Evolutionary conservation across 768 basidiomycete species (phyloP).

Genomic region (Mycena polygramma): DNA sequence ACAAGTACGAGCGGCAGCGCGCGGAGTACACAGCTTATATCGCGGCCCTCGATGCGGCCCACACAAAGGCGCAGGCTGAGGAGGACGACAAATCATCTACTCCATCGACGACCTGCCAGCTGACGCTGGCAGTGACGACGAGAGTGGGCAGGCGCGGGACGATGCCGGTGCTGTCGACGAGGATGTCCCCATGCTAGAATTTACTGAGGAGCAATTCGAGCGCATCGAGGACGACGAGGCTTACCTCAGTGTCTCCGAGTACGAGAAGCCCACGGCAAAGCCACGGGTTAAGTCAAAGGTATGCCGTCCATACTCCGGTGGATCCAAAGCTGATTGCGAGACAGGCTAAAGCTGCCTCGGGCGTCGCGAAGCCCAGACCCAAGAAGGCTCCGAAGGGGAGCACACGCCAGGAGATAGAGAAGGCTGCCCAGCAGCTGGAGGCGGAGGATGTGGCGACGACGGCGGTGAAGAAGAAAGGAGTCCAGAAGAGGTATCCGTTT

Average conservation of each 20-base stretch:
- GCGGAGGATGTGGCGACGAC: background rate
- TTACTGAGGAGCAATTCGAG: background rate
- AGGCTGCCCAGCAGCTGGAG: background rate
- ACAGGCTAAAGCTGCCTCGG: background rate
- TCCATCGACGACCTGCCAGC: background rate
- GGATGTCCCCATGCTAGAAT: background rate
- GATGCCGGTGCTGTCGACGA: too few relatives aligned
- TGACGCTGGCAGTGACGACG: background rate
- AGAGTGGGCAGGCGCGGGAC: too few relatives aligned
- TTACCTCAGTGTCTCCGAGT: background rate
- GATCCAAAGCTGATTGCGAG: background rate
- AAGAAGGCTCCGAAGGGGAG: background rate
- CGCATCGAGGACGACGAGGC: conserved; percentile 8
- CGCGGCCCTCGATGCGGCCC: background rate
- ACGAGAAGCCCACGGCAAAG: too few relatives aligned
- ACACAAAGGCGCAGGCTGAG: background rate
- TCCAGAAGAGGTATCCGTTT: conserved; percentile 14
- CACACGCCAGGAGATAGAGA: conserved; percentile 2
- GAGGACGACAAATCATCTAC: background rate
- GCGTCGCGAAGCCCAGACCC: too few relatives aligned
- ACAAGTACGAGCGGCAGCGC: background rate
- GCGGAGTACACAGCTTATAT: background rate
- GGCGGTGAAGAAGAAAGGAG: background rate
- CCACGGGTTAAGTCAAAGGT: too few relatives aligned
- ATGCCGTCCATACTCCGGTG: too few relatives aligned